A percentile compares a stretch with the other conserved stretches of the same genome.
phyloP scores from a whole-genome alignment of 768 basidiomycete genomes.

The Russula sp. region DNA sequence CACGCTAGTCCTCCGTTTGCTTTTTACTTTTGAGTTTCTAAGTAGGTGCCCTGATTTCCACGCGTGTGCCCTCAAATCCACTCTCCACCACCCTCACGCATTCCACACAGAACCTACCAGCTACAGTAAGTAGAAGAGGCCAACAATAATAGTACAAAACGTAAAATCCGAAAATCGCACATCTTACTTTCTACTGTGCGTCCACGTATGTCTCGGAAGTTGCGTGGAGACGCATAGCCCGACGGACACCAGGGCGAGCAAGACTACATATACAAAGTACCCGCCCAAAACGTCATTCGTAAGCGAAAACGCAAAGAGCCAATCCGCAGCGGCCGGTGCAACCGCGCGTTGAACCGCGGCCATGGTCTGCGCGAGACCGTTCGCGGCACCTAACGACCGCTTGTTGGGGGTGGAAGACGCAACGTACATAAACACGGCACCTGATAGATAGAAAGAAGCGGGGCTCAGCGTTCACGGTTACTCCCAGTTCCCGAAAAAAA shows the following conservation, averaged over 20 bases:
- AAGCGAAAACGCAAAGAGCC: slow-evolving; percentile 60
- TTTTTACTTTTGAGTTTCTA: no score
- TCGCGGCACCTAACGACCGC: slow-evolving; percentile 59
- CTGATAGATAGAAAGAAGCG: slow-evolving; percentile 29
- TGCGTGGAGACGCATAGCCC: not conserved
- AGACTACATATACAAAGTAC: slow-evolving; percentile 7
- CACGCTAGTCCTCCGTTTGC: no score
- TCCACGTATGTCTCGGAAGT: slow-evolving; percentile 5
- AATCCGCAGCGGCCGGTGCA: slow-evolving; percentile 51
- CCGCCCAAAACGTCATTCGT: slow-evolving; percentile 42
- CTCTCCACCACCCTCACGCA: no score
- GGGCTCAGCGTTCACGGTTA: no score
- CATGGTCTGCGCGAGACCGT: slow-evolving; percentile 41
- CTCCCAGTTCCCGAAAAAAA: no score
- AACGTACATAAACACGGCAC: slow-evolving; percentile 66
- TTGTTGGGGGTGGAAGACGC: slow-evolving; percentile 56
- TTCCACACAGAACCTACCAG: no score
- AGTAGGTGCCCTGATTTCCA: no score
- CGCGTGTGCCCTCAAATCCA: no score
- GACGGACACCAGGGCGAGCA: not conserved
- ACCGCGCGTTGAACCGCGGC: slow-evolving; percentile 35
- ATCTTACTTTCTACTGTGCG: no score
- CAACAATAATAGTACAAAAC: no score
- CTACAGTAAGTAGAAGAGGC: no score
- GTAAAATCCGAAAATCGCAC: no score